Evolutionary conservation across 2,329 filamentous ascomycete genomes (phyloP).

Genomic region (Fusarium proliferatum): DNA sequence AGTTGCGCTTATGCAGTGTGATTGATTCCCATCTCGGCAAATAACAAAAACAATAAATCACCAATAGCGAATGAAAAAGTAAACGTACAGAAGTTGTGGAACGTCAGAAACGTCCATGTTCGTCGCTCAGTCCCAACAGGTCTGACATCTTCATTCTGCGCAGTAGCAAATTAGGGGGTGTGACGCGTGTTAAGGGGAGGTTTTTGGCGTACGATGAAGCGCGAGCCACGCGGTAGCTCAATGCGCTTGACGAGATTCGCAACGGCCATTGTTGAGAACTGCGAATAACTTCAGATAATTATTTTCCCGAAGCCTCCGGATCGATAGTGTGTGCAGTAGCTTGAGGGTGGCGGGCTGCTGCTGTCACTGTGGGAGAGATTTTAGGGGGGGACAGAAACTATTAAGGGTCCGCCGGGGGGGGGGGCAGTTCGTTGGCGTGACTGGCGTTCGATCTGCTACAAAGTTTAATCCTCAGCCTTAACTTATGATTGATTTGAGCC

Average conservation of each 20-base stretch:
- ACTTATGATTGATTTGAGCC: not conserved
- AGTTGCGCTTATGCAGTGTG: not conserved
- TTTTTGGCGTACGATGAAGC: constrained; percentile 47
- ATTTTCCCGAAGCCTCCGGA: not conserved
- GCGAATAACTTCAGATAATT: constrained; percentile 15
- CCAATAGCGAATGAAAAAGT: too few species aligned
- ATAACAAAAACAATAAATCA: not conserved
- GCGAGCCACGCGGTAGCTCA: constrained; percentile 48
- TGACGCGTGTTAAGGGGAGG: not conserved
- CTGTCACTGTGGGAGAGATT: not conserved
- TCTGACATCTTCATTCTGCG: constrained; percentile 62
- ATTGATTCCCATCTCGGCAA: not conserved
- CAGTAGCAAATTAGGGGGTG: not conserved
- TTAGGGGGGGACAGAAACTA: not conserved
- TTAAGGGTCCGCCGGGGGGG: not conserved
- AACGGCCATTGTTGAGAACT: constrained; percentile 37
- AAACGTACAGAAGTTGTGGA: constrained; percentile 57
- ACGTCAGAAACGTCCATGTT: constrained; percentile 57
- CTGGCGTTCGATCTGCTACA: not conserved
- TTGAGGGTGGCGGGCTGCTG: not conserved
- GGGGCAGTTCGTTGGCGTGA: too few species aligned
- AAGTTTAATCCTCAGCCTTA: constrained; percentile 5
- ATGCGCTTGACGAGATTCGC: constrained; percentile 39
- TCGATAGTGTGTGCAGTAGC: constrained; percentile 17
- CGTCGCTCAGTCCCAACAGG: constrained; percentile 56